Conservation (phyloP, 352 stramenopile species). For the Pythium aphanidermatum region DNA sequence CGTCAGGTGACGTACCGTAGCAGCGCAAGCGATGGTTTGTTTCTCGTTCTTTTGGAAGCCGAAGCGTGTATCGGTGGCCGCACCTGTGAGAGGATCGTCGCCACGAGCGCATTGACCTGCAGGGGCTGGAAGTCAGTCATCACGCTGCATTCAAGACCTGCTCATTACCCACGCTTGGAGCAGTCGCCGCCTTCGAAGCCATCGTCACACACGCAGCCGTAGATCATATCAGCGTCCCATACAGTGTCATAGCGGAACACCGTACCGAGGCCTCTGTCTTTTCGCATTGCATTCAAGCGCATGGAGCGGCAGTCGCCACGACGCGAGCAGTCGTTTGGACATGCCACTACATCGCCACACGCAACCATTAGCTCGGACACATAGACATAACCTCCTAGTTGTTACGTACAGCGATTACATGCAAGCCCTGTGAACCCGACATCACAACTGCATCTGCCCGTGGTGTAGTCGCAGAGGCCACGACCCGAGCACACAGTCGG, state of each 20-base stretch:
- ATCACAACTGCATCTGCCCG: constrained; percentile 70
- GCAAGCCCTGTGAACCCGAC: constrained; percentile 64
- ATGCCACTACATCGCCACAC: constrained; percentile 41
- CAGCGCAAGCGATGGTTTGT: constrained; percentile 57
- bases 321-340: constrained; percentile 51
- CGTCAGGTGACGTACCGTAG: constrained; percentile 57
- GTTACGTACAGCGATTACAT: constrained; percentile 64
- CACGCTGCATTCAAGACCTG: no score
- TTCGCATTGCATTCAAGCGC: constrained; percentile 48
- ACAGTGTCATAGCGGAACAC: constrained; percentile 38
- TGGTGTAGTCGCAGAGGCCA: constrained; percentile 53
- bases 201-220: constrained; percentile 85
- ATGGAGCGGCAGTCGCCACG: constrained; percentile 72
- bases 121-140: background rate
- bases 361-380: background rate
- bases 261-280: constrained; percentile 48
- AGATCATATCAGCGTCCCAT: constrained; percentile 88
- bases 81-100: constrained; percentile 70
- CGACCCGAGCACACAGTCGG: constrained; percentile 54
- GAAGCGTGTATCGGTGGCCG: constrained; percentile 50
- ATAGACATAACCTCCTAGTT: background rate
- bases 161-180: constrained; percentile 60
- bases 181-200: constrained; percentile 85
- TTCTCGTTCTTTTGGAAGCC: constrained; percentile 81
- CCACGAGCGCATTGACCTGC: constrained; percentile 45